Base-by-base conservation (phyloP, 2,329 filamentous ascomycete genomes). In the Epichloe uncinata region DNA sequence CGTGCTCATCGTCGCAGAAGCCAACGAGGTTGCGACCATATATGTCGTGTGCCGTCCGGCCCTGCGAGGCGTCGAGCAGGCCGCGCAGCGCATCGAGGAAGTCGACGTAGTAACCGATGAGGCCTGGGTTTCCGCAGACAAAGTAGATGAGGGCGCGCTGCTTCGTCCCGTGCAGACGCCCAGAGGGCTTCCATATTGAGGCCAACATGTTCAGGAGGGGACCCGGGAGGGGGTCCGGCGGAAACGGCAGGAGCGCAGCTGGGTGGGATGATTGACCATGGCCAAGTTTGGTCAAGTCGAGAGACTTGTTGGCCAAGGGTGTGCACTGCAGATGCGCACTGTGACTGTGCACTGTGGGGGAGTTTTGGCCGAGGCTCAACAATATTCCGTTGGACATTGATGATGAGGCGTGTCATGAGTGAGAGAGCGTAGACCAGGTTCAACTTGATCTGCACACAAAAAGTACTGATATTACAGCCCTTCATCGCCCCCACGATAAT, bases 61-160 rank as follows among this genome's bases (percentile, higher is more conserved):
- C 33, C 54, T 72, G 69, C 5, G 63, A 64, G 22, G 64, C 63
- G 54, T 75, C 68, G 12, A 87, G 66, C 12, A 79, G 65, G 0
- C 65, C 61, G 43, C 79, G 71, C 2, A 89, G 67, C 13, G 73
- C 69, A 0, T 69, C 69, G 11, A 89, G 70, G 63, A 88, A 91
- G 37, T 77, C 72, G 51, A 67, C 69, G 65, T 91, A 91, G 72
- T 86, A 91, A 50, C 75, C 77, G 47, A 89, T 76, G 16, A 88
- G 71, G 5, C 86, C 86, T 5, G 86, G 86, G 56, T 91, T 91
- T 18, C 86, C 86, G 30, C 83, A 78, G 40, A 91, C 73, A 64
- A 87, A 84, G 68, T 81, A 88, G 56, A 90, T 68, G 46, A 89
- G 74, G 53, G 66, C 68, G 53, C 60, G 66, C 13, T 54, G 53